These are phyloP conservation scores for Nematodospora anomalae DNA, from an alignment of 1,139 yeast species.

Conservation along the genomic window DNA sequence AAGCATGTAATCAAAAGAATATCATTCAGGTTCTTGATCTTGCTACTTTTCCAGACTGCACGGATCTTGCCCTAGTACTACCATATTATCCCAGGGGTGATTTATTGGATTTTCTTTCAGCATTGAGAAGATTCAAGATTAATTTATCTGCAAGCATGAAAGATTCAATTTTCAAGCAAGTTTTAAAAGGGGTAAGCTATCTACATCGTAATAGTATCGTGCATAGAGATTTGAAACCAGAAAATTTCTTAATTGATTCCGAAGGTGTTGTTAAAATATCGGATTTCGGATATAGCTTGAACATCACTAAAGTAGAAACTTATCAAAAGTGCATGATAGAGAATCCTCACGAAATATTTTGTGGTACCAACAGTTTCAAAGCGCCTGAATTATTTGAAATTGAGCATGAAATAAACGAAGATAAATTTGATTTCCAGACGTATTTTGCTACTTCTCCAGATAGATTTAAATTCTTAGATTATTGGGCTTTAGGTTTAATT, in stretches of 20 bases:
- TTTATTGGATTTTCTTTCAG: conserved; percentile 41
- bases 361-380: conserved; percentile 56
- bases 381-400: conserved; percentile 51
- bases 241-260: conserved; percentile 48
- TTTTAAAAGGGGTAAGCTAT: conserved; percentile 45
- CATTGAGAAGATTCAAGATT: conserved; percentile 34
- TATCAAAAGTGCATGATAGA: conserved; percentile 18
- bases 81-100: conserved; percentile 52
- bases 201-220: conserved; percentile 44
- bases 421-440: conserved; percentile 9
- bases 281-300: conserved; percentile 54
- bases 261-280: conserved; percentile 47
- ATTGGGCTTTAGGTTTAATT: conserved; percentile 54
- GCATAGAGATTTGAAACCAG: conserved; percentile 59
- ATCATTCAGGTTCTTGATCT: conserved; percentile 33
- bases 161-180: conserved; percentile 50
- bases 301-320: conserved; percentile 22
- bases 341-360: conserved; percentile 29
- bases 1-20: conserved; percentile 28
- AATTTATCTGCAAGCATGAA: conserved; percentile 33
- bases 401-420: conserved; percentile 20
- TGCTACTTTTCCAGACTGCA: conserved; percentile 15
- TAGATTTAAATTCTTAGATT: conserved; percentile 30
- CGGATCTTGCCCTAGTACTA: conserved; percentile 31
- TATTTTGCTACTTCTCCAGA: conserved; percentile 9